Percentiles rank a stretch among this genome's conserved stretches.
Evolutionary conservation across 129 eudicot genomes (phyloP).

Genomic region (Flaveria bidentis): DNA sequence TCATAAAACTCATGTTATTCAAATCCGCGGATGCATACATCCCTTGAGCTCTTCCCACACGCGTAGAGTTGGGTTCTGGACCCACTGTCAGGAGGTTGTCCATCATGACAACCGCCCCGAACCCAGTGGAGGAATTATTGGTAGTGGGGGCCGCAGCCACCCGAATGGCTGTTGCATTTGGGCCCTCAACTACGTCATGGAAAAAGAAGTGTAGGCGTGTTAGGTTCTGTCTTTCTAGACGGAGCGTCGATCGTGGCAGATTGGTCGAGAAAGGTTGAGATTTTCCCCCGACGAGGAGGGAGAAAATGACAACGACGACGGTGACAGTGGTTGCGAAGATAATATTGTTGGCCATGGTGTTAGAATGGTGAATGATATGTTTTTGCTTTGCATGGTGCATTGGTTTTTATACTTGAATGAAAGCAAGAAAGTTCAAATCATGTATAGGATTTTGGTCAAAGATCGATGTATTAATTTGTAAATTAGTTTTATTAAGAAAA

Average conservation of each 20-base stretch:
- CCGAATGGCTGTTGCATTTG: slow-evolving; percentile 38
- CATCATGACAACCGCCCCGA: slow-evolving; percentile 41
- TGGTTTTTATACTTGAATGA: neutral
- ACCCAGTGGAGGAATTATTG: slow-evolving; percentile 25
- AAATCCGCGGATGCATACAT: slow-evolving; percentile 43
- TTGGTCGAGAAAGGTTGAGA: slow-evolving; percentile 31
- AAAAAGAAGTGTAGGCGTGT: slow-evolving; percentile 39
- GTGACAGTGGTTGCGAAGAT: slow-evolving; percentile 1
- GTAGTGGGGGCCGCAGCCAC: slow-evolving; percentile 35
- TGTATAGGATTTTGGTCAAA: neutral
- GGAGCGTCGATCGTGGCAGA: slow-evolving; percentile 25
- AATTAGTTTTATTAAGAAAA: too few species aligned
- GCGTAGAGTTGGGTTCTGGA: slow-evolving; percentile 30
- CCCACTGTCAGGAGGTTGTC: slow-evolving; percentile 45
- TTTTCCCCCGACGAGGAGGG: slow-evolving; percentile 30
- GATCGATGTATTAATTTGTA: neutral
- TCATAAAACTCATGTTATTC: slow-evolving; percentile 30
- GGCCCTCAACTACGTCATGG: slow-evolving; percentile 36
- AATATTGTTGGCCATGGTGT: neutral
- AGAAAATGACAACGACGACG: slow-evolving; percentile 14
- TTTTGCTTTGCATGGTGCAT: neutral
- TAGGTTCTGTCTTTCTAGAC: slow-evolving; percentile 18
- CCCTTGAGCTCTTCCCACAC: slow-evolving; percentile 46
- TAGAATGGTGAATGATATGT: neutral
- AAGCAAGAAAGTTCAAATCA: slow-evolving; percentile 5